Evolutionary conservation across 495 filamentous ascomycete species (phyloP).

Genomic region (Xylaria longipes): DNA sequence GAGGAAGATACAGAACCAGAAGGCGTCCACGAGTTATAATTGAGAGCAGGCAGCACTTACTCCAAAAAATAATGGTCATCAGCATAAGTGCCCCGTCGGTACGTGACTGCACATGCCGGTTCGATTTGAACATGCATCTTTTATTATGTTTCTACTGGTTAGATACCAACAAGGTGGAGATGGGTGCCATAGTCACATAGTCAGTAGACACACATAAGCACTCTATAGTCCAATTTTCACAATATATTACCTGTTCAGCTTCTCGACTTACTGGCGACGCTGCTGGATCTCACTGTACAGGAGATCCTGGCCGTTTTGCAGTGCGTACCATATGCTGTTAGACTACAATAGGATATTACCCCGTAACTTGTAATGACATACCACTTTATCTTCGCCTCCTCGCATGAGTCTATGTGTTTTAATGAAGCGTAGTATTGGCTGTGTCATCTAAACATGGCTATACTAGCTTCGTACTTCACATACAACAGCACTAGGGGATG

Average conservation of each 20-base stretch:
- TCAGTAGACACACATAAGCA: neutral
- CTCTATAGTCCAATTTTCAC: neutral
- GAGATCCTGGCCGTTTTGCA: neutral
- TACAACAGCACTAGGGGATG: neutral
- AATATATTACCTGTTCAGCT: neutral
- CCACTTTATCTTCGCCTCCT: neutral
- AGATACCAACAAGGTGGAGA: neutral
- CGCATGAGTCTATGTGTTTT: neutral
- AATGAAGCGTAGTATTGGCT: neutral
- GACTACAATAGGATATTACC: neutral
- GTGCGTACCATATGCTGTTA: neutral
- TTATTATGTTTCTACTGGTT: neutral
- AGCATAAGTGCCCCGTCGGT: neutral
- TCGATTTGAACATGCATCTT: neutral
- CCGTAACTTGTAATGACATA: neutral
- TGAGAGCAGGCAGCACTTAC: neutral
- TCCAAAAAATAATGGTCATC: neutral
- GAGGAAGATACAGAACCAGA: conserved; percentile 5
- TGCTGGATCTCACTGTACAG: neutral
- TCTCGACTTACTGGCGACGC: neutral
- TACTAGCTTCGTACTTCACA: neutral
- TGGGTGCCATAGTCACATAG: neutral
- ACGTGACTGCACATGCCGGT: neutral
- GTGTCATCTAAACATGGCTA: neutral
- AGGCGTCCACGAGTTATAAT: conserved; percentile 31